phyloP scores from a whole-genome alignment of 352 stramenopile genomes.

The Plasmopara viticola region DNA sequence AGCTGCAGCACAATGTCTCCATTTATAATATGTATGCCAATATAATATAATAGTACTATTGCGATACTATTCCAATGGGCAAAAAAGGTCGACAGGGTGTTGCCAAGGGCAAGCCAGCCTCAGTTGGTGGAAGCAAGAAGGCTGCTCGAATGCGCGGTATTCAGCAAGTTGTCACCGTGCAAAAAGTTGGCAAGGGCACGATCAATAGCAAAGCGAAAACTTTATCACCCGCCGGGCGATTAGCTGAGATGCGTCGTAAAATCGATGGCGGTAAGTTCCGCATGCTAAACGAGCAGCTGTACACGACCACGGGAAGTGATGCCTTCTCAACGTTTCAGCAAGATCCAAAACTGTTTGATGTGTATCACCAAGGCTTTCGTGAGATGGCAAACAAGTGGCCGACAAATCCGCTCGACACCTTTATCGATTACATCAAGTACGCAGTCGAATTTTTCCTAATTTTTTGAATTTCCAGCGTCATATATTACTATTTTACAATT shows the following conservation, averaged over 20 bases:
- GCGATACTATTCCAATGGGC: constrained; percentile 9
- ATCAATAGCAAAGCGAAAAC: constrained; percentile 17
- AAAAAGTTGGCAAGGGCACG: constrained; percentile 18
- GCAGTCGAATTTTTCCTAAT: constrained; percentile 6
- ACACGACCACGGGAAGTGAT: constrained; percentile 90
- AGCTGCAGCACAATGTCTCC: too few species aligned
- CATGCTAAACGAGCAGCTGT: constrained; percentile 98
- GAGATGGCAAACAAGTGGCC: constrained; percentile 96
- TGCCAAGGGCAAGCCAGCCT: constrained; percentile 18
- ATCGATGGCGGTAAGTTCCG: constrained; percentile 94
- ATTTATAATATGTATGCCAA: too few species aligned
- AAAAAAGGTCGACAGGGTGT: constrained; percentile 19
- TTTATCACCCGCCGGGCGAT: constrained; percentile 22
- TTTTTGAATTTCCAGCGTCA: neutral
- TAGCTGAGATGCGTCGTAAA: constrained; percentile 82
- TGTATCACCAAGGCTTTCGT: constrained; percentile 98
- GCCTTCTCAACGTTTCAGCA: constrained; percentile 90
- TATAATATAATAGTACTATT: too few species aligned
- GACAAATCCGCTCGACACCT: constrained; percentile 95
- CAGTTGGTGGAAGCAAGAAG: constrained; percentile 20
- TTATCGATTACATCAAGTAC: constrained; percentile 92
- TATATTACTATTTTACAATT: constrained; percentile 2
- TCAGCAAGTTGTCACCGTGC: constrained; percentile 12
- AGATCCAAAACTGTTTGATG: constrained; percentile 94
- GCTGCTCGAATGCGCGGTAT: constrained; percentile 15